Conservation (phyloP, 2,329 filamentous ascomycete species). For the Sarocladium brachiariae region DNA sequence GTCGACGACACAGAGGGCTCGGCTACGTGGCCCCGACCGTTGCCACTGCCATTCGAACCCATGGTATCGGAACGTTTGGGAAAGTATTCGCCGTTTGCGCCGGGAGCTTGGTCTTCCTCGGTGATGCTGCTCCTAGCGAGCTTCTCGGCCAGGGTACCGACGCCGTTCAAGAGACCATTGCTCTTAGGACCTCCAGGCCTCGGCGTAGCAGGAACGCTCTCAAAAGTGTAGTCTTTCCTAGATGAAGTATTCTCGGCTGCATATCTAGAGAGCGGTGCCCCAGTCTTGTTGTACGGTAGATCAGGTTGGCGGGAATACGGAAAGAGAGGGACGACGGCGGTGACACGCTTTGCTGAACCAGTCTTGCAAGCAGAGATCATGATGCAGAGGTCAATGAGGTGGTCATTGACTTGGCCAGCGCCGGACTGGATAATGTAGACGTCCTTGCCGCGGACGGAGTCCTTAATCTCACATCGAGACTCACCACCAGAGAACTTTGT, state of each 20-base stretch:
- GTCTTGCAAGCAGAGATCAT: constrained; percentile 98
- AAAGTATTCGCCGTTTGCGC: constrained; percentile 25
- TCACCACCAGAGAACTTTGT: constrained; percentile 93
- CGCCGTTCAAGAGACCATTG: constrained; percentile 57
- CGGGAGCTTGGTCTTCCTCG: constrained; percentile 23
- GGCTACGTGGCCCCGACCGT: constrained; percentile 17
- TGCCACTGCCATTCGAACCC: constrained; percentile 28
- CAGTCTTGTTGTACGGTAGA: constrained; percentile 91
- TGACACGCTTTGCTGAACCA: constrained; percentile 86
- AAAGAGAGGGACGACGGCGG: constrained; percentile 89
- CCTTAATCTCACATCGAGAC: constrained; percentile 89
- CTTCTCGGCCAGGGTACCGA: constrained; percentile 63
- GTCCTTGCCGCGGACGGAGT: constrained; percentile 96
- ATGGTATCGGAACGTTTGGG: constrained; percentile 28
- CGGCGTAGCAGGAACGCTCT: constrained; percentile 84
- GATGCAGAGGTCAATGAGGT: constrained; percentile 93
- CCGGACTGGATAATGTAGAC: constrained; percentile 97
- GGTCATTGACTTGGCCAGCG: constrained; percentile 88
- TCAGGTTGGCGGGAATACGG: constrained; percentile 96
- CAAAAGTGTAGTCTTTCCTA: constrained; percentile 72
- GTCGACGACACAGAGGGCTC: constrained; percentile 34
- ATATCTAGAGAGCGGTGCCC: constrained; percentile 75
- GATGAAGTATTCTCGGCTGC: constrained; percentile 33
- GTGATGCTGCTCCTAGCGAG: constrained; percentile 60
- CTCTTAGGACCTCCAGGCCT: constrained; percentile 64